Evolutionary conservation across 441 rosid genomes (phyloP).

Genomic region (Croton setiger): DNA sequence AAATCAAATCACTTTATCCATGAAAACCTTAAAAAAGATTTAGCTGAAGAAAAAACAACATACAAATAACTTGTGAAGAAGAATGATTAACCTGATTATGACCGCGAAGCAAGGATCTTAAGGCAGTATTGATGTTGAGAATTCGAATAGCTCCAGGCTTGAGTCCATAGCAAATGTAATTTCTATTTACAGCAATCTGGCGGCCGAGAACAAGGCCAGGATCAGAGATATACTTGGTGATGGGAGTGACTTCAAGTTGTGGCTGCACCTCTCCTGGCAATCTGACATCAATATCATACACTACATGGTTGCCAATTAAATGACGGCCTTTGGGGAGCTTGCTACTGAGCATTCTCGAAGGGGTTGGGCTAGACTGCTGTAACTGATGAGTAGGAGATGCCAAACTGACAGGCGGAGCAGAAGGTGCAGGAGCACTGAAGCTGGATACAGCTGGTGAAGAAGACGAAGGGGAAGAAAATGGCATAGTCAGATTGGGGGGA

Average conservation of each 20-base stretch:
- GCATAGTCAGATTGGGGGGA: slow-evolving; percentile 12
- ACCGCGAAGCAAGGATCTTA: slow-evolving; percentile 77
- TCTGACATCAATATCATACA: slow-evolving; percentile 57
- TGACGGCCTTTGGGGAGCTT: slow-evolving; percentile 68
- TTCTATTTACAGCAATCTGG: slow-evolving; percentile 80
- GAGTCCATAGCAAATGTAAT: slow-evolving; percentile 83
- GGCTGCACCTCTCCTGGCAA: slow-evolving; percentile 66
- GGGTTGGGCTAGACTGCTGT: slow-evolving; percentile 22
- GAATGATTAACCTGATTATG: slow-evolving; percentile 63
- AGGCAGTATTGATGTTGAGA: slow-evolving; percentile 81
- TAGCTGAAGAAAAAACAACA: not conserved
- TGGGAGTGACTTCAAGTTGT: slow-evolving; percentile 79
- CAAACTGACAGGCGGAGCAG: slow-evolving; percentile 40
- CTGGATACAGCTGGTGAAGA: slow-evolving; percentile 16
- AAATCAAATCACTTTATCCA: not conserved
- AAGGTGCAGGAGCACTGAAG: slow-evolving; percentile 31
- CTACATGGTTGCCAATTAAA: slow-evolving; percentile 43
- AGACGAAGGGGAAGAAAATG: slow-evolving; percentile 19
- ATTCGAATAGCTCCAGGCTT: slow-evolving; percentile 83
- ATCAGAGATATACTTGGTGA: slow-evolving; percentile 74
- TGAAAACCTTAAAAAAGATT: not conserved
- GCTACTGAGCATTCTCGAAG: slow-evolving; percentile 38
- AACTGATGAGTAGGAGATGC: slow-evolving; percentile 27
- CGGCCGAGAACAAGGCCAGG: slow-evolving; percentile 77
- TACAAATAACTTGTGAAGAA: not conserved